Percentiles rank a stretch among this genome's conserved stretches.
phyloP scores from a whole-genome alignment of 306 rosid species.

The Lathyrus aphaca region DNA sequence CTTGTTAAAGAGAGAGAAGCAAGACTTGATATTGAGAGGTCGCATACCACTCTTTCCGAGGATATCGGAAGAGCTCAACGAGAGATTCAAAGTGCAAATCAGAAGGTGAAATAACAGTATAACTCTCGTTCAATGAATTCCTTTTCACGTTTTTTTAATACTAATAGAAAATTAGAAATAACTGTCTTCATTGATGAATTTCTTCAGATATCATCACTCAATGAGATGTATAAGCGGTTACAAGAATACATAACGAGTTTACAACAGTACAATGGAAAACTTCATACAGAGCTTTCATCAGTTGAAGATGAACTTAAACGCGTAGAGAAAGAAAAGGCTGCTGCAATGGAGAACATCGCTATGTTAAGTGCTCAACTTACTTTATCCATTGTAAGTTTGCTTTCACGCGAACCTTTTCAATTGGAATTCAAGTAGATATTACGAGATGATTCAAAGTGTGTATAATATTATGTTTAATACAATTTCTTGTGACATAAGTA shows the following conservation, averaged over 20 bases:
- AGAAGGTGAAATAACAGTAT: constrained; percentile 63
- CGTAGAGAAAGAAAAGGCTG: constrained; percentile 80
- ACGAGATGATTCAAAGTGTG: no score
- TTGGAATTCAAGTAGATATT: no score
- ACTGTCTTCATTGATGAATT: constrained; percentile 28
- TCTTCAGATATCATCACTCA: constrained; percentile 84
- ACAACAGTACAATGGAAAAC: constrained; percentile 95
- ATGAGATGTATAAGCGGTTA: constrained; percentile 94
- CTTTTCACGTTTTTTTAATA: constrained; percentile 18
- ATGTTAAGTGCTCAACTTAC: constrained; percentile 82
- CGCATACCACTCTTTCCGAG: constrained; percentile 67
- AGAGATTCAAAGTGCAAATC: constrained; percentile 91
- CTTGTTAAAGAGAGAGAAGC: constrained; percentile 78
- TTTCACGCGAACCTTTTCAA: constrained; percentile 34
- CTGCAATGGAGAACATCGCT: constrained; percentile 67
- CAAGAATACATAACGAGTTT: constrained; percentile 95
- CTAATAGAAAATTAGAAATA: constrained; percentile 2
- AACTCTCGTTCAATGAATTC: constrained; percentile 14
- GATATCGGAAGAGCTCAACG: constrained; percentile 87
- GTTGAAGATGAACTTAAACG: constrained; percentile 92
- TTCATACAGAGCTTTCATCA: constrained; percentile 87
- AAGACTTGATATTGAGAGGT: constrained; percentile 77
- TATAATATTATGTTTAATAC: background rate
- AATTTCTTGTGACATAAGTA: background rate
- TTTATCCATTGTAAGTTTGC: constrained; percentile 68